Percentiles rank a stretch among this genome's conserved stretches.
Evolutionary conservation across 1,284 basidiomycete species (phyloP).

Genomic region (Trichosporon ovoides): DNA sequence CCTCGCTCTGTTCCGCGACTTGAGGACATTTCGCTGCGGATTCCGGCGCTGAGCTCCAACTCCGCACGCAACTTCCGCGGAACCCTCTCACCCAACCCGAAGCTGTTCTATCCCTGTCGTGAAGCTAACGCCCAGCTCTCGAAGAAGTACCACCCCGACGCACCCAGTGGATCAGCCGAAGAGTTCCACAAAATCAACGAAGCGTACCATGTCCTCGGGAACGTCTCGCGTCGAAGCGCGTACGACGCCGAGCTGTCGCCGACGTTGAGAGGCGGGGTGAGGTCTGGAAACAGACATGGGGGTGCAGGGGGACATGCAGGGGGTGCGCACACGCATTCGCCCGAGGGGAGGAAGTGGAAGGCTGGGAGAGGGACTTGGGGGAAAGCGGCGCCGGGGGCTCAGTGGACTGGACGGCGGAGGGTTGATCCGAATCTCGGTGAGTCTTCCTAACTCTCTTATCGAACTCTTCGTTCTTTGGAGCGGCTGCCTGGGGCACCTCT

Average conservation of each 20-base stretch:
- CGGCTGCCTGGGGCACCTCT: too few species aligned
- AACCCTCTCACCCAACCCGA: background rate
- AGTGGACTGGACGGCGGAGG: constrained; percentile 8
- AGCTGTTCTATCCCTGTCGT: background rate
- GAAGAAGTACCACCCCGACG: constrained; percentile 50
- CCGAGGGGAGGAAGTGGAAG: constrained; percentile 14
- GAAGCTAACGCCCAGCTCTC: constrained; percentile 37
- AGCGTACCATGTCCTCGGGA: constrained; percentile 43
- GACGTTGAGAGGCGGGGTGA: too few species aligned
- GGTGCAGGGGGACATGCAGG: too few species aligned
- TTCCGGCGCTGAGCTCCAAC: background rate
- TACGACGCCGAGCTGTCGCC: constrained; percentile 9
- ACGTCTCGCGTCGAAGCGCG: constrained; percentile 36
- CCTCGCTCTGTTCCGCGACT: too few species aligned
- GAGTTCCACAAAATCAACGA: constrained; percentile 47
- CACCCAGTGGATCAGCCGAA: constrained; percentile 36
- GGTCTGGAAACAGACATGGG: too few species aligned
- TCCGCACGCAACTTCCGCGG: background rate
- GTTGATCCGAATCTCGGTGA: constrained; percentile 9
- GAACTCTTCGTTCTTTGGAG: too few species aligned
- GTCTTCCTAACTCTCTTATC: too few species aligned
- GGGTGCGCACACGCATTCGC: constrained; percentile 16
- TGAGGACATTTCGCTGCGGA: too few species aligned
- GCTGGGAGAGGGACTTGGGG: constrained; percentile 2
- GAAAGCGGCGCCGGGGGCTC: constrained; percentile 11